These are phyloP conservation scores for Globisporangium cystogenes DNA, from an alignment of 352 stramenopile genomes.

Conservation along the genomic window DNA sequence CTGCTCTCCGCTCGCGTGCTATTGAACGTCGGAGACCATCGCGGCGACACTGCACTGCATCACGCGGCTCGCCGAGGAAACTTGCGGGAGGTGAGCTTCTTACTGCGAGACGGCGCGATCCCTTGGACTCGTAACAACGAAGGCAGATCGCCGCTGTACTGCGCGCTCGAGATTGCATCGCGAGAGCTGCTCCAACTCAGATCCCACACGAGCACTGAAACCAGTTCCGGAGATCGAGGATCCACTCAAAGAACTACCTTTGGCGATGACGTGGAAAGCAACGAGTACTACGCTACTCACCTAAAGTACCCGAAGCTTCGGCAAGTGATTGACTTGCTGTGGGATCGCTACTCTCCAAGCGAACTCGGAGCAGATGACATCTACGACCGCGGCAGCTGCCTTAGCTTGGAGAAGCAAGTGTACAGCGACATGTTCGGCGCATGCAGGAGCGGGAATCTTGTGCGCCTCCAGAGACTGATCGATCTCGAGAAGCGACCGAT, in stretches of 20 bases:
- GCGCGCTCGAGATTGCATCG: slow-evolving; percentile 40
- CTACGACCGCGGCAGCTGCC: slow-evolving; percentile 29
- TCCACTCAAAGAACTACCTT: not conserved
- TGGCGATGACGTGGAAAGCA: slow-evolving; percentile 12
- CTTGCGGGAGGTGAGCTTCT: slow-evolving; percentile 45
- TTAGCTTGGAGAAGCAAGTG: slow-evolving; percentile 41
- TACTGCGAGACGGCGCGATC: slow-evolving; percentile 35
- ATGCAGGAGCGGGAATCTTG: slow-evolving; percentile 44
- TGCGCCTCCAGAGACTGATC: slow-evolving; percentile 45
- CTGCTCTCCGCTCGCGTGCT: slow-evolving; percentile 42
- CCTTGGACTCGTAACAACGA: slow-evolving; percentile 40
- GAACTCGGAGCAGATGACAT: slow-evolving; percentile 23
- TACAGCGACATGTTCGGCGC: slow-evolving; percentile 53
- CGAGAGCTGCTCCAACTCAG: slow-evolving; percentile 1
- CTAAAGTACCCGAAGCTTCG: slow-evolving; percentile 40
- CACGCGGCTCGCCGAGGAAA: slow-evolving; percentile 36
- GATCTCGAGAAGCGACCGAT: slow-evolving; percentile 51
- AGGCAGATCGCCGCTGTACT: slow-evolving; percentile 45
- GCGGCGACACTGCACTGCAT: slow-evolving; percentile 51
- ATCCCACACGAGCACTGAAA: not conserved
- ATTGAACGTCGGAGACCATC: slow-evolving; percentile 28
- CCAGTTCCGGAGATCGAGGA: not conserved
- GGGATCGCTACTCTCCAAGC: slow-evolving; percentile 34
- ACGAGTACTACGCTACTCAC: slow-evolving; percentile 32
- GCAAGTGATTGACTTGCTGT: slow-evolving; percentile 64